Evolutionary conservation across 1,139 yeast genomes (phyloP).

Genomic region (Yamadazyma mexicana): DNA sequence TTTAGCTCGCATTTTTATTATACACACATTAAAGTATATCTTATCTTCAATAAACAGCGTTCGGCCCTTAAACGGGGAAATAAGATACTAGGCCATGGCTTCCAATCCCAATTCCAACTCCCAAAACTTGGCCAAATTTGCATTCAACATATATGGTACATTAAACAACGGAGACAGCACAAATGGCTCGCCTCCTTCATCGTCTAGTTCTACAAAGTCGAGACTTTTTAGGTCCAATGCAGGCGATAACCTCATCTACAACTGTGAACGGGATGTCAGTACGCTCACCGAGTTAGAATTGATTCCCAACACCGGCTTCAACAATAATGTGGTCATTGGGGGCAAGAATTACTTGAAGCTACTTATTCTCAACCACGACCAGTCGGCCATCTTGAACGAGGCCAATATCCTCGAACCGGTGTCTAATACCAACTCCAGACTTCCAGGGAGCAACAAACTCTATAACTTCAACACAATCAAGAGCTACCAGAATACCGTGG

Average conservation of each 20-base stretch:
- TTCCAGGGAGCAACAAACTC: constrained; percentile 34
- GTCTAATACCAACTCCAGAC: constrained; percentile 39
- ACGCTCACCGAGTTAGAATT: constrained; percentile 28
- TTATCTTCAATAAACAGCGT: too few relatives aligned
- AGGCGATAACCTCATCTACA: constrained; percentile 20
- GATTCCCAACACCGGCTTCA: constrained; percentile 15
- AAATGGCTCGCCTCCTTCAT: constrained; percentile 18
- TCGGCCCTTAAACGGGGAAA: too few relatives aligned
- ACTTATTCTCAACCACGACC: constrained; percentile 44
- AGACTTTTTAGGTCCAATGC: constrained; percentile 5
- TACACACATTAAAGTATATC: too few relatives aligned
- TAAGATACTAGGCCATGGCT: neutral
- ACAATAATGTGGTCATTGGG: constrained; percentile 53
- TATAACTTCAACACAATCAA: constrained; percentile 44
- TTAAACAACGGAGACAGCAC: constrained; percentile 13
- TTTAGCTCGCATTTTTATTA: neutral
- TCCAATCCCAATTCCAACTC: constrained; percentile 8
- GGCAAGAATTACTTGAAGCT: constrained; percentile 59
- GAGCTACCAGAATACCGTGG: constrained; percentile 34
- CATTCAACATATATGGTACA: constrained; percentile 35
- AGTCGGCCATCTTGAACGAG: constrained; percentile 37
- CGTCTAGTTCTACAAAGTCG: constrained; percentile 19
- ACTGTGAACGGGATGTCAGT: constrained; percentile 30
- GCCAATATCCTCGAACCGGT: constrained; percentile 46
- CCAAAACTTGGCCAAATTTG: constrained; percentile 32